A percentile compares a stretch with the other conserved stretches of the same genome.
These are phyloP conservation scores for Eucalyptus marginata DNA, from an alignment of 345 rosid species.

Conservation along the genomic window DNA sequence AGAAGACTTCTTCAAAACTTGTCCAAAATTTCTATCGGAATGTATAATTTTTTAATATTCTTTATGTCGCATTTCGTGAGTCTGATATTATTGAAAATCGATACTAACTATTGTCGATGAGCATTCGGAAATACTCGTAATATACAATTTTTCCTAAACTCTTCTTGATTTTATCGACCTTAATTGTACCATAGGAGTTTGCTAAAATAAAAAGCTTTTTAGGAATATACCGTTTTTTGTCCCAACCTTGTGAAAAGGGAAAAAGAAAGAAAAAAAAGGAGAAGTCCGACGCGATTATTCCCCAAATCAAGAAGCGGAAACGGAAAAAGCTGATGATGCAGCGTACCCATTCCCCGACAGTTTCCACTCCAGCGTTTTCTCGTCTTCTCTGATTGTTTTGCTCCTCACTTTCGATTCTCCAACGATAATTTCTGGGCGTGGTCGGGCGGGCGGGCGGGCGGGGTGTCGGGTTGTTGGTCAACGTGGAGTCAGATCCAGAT, in stretches of 20 bases:
- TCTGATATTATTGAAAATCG: background rate
- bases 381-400: background rate
- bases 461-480: background rate
- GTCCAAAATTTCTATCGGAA: fast-evolving
- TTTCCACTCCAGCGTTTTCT: background rate
- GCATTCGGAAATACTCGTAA: background rate
- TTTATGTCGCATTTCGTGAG: background rate
- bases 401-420: background rate
- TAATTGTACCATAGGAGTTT: background rate
- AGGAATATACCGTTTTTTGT: background rate
- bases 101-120: background rate
- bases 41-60: background rate
- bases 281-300: background rate
- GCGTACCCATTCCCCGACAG: background rate
- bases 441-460: background rate
- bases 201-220: background rate
- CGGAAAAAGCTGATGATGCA: background rate
- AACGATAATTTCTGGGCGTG: background rate
- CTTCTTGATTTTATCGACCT: background rate
- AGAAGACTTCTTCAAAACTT: background rate
- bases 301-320: background rate
- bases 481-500: background rate
- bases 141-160: background rate
- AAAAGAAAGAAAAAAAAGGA: background rate
- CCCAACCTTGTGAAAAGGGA: background rate